Evolutionary conservation across 2,329 filamentous ascomycete genomes (phyloP), one percentile per base, ranked within the genome.

Genomic region (Penicillium sumatraense): DNA sequence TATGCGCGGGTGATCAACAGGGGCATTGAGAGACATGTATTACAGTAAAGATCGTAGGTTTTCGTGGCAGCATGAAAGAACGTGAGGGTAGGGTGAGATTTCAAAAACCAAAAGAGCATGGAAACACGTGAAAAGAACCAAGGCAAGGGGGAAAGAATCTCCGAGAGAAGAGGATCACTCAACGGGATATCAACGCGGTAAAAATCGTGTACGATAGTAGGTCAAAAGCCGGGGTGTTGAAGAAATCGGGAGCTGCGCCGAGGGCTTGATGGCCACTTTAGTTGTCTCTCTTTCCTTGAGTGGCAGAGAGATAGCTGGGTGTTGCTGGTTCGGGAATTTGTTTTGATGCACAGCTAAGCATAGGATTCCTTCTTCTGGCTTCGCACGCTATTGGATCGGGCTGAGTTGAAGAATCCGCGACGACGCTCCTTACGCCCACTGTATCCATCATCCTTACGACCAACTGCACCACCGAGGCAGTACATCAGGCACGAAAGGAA

Each of bases 401-500:
- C 61, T 3, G 64, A 63, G 18, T 64, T 63, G 64, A 75, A 75
- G 66, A 75, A 75, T 24, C 72, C 72, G 24, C 72, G 72, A 23
- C 72, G 71, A 47, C 72, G 67, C 45, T 72, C 62, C 53, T 72
- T 65, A 26, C 72, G 72, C 26, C 71, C 71, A 49, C 59, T 74
- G 56, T 75, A 75, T 24, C 73, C 73, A 24, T 45, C 35, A 7
- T 72, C 69, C 52, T 65, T 68, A 4, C 63, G 55, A 27, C 68
- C 67, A n/a, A 69, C 63, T 1, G 67, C 63, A 36, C 77, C 78
- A 18, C 74, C 77, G 20, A 82, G 66, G 71, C 83, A 87, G 76
- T 86, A 86, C 52, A 86, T 67, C 33, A 87, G 55, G 20, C 80
- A 82, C 1, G 83, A 77, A 49, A 87, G 62, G 66, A 86, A 74